Evolutionary conservation across 306 rosid species (phyloP).

Genomic region (Fragaria nilgerrensis): DNA sequence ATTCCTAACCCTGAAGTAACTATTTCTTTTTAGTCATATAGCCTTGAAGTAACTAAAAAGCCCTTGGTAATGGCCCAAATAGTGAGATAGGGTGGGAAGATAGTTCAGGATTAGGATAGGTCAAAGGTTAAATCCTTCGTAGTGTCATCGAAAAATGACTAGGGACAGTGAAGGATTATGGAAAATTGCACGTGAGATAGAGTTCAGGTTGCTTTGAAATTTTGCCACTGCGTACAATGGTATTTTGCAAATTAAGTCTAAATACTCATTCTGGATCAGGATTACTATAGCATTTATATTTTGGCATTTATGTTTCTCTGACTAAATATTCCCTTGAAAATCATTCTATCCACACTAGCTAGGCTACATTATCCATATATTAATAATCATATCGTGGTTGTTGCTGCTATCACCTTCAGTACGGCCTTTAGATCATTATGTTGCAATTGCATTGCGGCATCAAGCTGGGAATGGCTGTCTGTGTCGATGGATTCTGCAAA

Average conservation of each 20-base stretch:
- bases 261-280: neutral
- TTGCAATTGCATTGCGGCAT: slow-evolving; percentile 10
- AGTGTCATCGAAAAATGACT: neutral
- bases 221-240: neutral
- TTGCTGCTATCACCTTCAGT: slow-evolving; percentile 6
- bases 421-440: slow-evolving; percentile 5
- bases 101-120: neutral
- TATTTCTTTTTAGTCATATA: neutral
- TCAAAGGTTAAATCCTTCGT: neutral
- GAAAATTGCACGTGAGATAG: neutral
- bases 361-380: neutral
- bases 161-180: neutral
- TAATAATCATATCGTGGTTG: slow-evolving; percentile 13
- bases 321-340: slow-evolving; percentile 5
- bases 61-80: neutral
- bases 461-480: neutral
- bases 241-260: too few species aligned
- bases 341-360: slow-evolving; percentile 2
- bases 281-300: slow-evolving; percentile 1
- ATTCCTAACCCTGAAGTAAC: neutral
- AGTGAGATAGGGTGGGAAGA: neutral
- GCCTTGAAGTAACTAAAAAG: neutral
- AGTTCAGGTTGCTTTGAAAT: neutral
- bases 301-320: neutral
- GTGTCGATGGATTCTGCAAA: slow-evolving; percentile 4